A percentile compares a stretch with the other conserved stretches of the same genome.
These are phyloP conservation scores for Ceratocystis harringtonii DNA, from an alignment of 2,329 filamentous ascomycete species.

Conservation along the genomic window DNA sequence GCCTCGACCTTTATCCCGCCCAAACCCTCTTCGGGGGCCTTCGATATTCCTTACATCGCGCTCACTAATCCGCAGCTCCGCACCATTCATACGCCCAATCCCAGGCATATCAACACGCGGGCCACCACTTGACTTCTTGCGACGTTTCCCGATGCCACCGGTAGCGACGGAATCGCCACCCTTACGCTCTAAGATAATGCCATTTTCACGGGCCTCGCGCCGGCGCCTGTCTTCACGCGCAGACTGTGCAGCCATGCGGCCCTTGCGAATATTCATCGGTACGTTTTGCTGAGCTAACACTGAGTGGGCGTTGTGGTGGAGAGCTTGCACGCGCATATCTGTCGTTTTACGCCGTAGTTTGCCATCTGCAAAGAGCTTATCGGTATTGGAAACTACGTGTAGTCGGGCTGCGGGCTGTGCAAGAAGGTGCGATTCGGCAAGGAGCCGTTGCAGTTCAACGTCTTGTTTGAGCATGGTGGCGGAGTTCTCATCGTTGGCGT, in stretches of 20 bases:
- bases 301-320: slow-evolving; percentile 52
- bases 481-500: slow-evolving; percentile 39
- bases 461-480: slow-evolving; percentile 73
- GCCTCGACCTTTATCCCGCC: slow-evolving; percentile 18
- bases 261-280: slow-evolving; percentile 74
- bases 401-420: slow-evolving; percentile 34
- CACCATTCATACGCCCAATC: slow-evolving; percentile 66
- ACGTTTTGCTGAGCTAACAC: slow-evolving; percentile 69
- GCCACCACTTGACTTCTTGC: slow-evolving; percentile 29
- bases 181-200: slow-evolving; percentile 63
- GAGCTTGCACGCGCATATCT: slow-evolving; percentile 66
- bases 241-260: slow-evolving; percentile 56
- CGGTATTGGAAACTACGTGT: slow-evolving; percentile 23
- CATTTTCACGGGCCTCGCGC: slow-evolving; percentile 73
- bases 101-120: slow-evolving; percentile 58
- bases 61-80: slow-evolving; percentile 63
- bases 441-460: slow-evolving; percentile 75
- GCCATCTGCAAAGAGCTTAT: slow-evolving; percentile 39
- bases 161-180: slow-evolving; percentile 19
- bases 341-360: slow-evolving; percentile 65
- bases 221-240: slow-evolving; percentile 56
- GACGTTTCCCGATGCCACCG: slow-evolving; percentile 23
- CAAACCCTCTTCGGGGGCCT: slow-evolving; percentile 28
- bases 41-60: slow-evolving; percentile 61
- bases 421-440: slow-evolving; percentile 83